Conservation (phyloP, 345 rosid species). For the Excoecaria cochinchinensis region DNA sequence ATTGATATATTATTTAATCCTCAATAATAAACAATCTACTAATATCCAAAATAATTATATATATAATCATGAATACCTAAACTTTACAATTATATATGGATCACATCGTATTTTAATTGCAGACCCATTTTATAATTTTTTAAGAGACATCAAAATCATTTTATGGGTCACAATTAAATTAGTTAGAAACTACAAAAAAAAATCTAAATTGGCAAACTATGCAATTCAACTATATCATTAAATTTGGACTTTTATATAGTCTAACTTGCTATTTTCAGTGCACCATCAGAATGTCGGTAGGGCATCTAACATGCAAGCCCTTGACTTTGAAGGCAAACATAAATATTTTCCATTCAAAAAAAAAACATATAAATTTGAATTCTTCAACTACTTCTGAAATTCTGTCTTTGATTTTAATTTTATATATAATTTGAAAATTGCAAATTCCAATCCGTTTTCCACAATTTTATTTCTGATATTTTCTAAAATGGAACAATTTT, state of each 20-base stretch:
- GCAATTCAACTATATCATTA: slow-evolving; percentile 1
- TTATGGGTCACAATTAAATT: not conserved
- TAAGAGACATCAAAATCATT: not conserved
- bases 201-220: not conserved
- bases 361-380: not conserved
- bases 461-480: too few species aligned
- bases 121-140: not conserved
- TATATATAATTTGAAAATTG: not conserved
- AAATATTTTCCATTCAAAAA: not conserved
- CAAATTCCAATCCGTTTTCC: not conserved
- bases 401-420: not conserved
- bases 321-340: slow-evolving; percentile 7
- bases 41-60: not conserved
- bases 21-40: too few species aligned
- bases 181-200: not conserved
- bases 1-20: too few species aligned
- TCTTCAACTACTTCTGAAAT: not conserved
- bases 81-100: not conserved
- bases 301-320: slow-evolving; percentile 1
- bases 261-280: not conserved
- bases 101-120: too few species aligned
- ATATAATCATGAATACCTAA: slow-evolving; percentile 3
- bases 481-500: too few species aligned
- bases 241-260: not conserved
- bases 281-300: slow-evolving; percentile 14